Conservation (phyloP, 371 early-diverging fungal species). For the Lichtheimia corymbifera region DNA sequence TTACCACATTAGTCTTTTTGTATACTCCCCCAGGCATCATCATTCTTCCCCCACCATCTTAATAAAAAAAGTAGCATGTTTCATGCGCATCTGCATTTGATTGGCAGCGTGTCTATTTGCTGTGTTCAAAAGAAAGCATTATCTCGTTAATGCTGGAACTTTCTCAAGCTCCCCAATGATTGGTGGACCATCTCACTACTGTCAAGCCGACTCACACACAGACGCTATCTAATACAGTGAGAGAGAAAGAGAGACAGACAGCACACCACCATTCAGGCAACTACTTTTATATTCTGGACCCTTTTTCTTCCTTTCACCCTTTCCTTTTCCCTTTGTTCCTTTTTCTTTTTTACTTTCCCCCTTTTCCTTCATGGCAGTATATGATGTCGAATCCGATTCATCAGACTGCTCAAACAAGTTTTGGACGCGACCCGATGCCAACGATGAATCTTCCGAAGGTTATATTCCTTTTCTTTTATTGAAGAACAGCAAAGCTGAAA, state of each 20-base stretch:
- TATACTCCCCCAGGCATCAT: no score
- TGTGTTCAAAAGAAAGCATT: no score
- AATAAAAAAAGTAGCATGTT: no score
- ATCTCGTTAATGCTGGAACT: background rate
- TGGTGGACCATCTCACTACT: background rate
- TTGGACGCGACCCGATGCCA: slow-evolving; percentile 17
- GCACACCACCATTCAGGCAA: no score
- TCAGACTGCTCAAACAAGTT: slow-evolving; percentile 26
- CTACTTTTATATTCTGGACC: no score
- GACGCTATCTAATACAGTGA: no score
- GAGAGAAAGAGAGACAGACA: no score
- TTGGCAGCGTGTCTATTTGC: no score
- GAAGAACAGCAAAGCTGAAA: no score
- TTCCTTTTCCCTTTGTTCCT: background rate
- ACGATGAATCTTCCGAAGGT: slow-evolving; percentile 5
- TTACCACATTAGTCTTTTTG: background rate
- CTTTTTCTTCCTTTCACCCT: background rate
- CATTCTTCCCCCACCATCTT: no score
- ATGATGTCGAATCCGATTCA: slow-evolving; percentile 2
- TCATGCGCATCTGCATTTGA: no score
- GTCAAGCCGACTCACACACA: no score
- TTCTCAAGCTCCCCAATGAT: background rate
- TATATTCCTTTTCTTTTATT: background rate
- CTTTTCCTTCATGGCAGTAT: background rate
- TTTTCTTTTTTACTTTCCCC: background rate